Conservation (phyloP, 2,329 filamentous ascomycete species). For the Sporothrix brasiliensis region DNA sequence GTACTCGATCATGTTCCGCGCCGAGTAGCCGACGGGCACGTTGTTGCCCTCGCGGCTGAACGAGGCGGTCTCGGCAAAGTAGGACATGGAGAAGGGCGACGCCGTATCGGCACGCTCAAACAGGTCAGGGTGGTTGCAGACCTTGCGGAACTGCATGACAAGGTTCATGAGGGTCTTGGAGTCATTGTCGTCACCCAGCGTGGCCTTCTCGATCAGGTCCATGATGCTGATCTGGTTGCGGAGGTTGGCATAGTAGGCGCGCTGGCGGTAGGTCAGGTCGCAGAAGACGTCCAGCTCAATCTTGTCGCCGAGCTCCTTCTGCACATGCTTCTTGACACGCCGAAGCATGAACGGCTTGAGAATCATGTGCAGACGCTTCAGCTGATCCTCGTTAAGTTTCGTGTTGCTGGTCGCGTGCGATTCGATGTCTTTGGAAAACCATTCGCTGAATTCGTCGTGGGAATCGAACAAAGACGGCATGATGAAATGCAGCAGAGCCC, state of each 20-base stretch:
- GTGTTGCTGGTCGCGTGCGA: conserved; percentile 98
- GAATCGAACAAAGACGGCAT: conserved; percentile 99
- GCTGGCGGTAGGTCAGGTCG: conserved; percentile 92
- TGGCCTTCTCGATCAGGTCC: conserved; percentile 96
- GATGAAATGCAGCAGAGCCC: conserved; percentile 97
- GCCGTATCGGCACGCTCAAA: conserved; percentile 93
- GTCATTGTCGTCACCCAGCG: conserved; percentile 89
- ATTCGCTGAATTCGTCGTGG: conserved; percentile 89
- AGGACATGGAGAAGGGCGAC: conserved; percentile 80
- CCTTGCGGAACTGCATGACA: conserved; percentile 99
- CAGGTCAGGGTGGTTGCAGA: conserved; percentile 96
- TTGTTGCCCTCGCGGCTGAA: conserved; percentile 86
- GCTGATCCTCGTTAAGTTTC: conserved; percentile 98
- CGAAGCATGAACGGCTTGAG: conserved; percentile 99
- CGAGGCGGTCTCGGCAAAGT: conserved; percentile 92
- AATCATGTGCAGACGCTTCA: conserved; percentile 97
- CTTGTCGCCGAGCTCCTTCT: conserved; percentile 98
- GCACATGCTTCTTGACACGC: conserved; percentile 99
- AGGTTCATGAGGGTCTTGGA: conserved; percentile 97
- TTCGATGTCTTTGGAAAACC: conserved; percentile 96
- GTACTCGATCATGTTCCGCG: conserved; percentile 83
- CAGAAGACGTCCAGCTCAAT: conserved; percentile 96
- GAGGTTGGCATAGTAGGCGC: conserved; percentile 88
- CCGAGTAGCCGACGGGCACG: conserved; percentile 82
- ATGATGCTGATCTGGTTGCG: conserved; percentile 98